Evolutionary conservation across 2,329 filamentous ascomycete genomes (phyloP).

Genomic region (Uncinocarpus reesii): DNA sequence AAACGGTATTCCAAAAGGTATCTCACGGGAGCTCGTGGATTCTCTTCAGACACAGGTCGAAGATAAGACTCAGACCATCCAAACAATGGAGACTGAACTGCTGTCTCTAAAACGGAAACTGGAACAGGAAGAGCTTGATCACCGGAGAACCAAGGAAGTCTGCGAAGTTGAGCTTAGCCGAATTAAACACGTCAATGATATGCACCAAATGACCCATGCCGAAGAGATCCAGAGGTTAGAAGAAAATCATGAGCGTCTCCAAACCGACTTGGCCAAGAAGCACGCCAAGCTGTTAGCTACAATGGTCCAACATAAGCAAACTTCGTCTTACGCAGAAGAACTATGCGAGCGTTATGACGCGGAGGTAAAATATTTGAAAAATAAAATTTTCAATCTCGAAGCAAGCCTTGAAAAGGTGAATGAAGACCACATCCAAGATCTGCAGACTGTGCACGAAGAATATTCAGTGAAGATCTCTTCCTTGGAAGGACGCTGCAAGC

Average conservation of each 20-base stretch:
- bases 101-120: conserved; percentile 46
- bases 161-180: conserved; percentile 45
- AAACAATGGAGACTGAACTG: conserved; percentile 48
- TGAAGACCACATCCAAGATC: conserved; percentile 51
- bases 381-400: conserved; percentile 52
- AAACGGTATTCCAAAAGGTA: conserved; percentile 73
- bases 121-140: conserved; percentile 64
- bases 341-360: conserved; percentile 43
- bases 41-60: conserved; percentile 66
- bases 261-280: conserved; percentile 35
- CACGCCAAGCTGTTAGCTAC: conserved; percentile 40
- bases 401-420: conserved; percentile 41
- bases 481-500: conserved; percentile 44
- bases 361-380: conserved; percentile 53
- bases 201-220: conserved; percentile 59
- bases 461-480: conserved; percentile 36
- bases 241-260: conserved; percentile 37
- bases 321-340: conserved; percentile 30
- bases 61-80: conserved; percentile 55
- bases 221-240: conserved; percentile 50
- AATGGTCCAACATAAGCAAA: conserved; percentile 40
- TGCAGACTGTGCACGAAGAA: conserved; percentile 47
- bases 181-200: conserved; percentile 58
- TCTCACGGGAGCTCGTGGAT: conserved; percentile 89
- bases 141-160: conserved; percentile 54